Percentiles rank a stretch among this genome's conserved stretches.
These are phyloP conservation scores for Coniella vitis DNA, from an alignment of 2,329 filamentous ascomycete species.

Conservation along the genomic window DNA sequence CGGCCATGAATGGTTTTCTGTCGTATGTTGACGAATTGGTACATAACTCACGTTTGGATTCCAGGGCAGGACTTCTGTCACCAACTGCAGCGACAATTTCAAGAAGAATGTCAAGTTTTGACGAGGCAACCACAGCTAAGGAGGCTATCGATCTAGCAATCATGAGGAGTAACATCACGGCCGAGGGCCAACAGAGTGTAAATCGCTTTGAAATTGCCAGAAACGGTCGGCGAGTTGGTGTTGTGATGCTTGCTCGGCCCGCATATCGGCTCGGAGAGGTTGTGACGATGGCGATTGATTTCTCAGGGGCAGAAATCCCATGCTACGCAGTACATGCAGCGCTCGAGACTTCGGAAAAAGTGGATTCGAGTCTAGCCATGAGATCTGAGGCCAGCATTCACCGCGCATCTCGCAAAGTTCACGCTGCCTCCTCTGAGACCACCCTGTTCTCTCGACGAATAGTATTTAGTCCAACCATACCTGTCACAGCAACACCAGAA, in stretches of 20 bases:
- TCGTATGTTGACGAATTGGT: conserved; percentile 72
- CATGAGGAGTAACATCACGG: conserved; percentile 67
- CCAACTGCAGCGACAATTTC: conserved; percentile 55
- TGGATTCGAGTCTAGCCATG: conserved; percentile 73
- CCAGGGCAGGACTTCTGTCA: conserved; percentile 58
- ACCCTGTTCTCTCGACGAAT: conserved; percentile 74
- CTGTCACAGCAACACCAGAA: conserved; percentile 75
- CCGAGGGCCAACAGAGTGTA: conserved; percentile 66
- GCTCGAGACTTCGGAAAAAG: conserved; percentile 79
- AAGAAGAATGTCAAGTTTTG: conserved; percentile 47
- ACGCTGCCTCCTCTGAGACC: conserved; percentile 73
- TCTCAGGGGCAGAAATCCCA: conserved; percentile 66
- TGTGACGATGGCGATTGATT: conserved; percentile 78
- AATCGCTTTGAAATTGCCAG: conserved; percentile 94
- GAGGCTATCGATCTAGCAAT: conserved; percentile 91
- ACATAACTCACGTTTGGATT: conserved; percentile 47
- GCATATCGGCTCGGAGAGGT: conserved; percentile 86
- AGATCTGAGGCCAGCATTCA: conserved; percentile 80
- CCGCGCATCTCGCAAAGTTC: conserved; percentile 75
- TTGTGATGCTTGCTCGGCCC: conserved; percentile 81
- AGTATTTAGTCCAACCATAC: conserved; percentile 78
- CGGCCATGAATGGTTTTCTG: conserved; percentile 60
- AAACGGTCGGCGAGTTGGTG: conserved; percentile 83
- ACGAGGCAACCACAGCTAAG: conserved; percentile 59
- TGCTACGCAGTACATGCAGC: conserved; percentile 81